Evolutionary conservation across 1,139 yeast species (phyloP).

Genomic region (Hyphopichia khmerensis): DNA sequence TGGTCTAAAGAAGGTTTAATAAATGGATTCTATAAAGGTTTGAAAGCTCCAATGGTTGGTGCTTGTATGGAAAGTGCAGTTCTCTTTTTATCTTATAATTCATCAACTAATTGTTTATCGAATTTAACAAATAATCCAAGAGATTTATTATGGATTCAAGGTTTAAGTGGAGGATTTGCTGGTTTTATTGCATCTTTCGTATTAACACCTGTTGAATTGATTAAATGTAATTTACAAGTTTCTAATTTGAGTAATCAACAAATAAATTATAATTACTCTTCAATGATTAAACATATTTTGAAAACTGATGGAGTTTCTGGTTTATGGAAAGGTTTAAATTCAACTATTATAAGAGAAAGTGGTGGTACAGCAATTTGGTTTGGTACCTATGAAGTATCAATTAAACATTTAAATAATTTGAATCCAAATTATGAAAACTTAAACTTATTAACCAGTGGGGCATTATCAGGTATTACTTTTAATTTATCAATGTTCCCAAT

Average conservation of each 20-base stretch:
- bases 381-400: constrained; percentile 73
- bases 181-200: constrained; percentile 84
- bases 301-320: constrained; percentile 53
- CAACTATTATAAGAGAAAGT: constrained; percentile 82
- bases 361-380: constrained; percentile 96
- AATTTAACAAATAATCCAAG: constrained; percentile 6
- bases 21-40: constrained; percentile 55
- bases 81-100: constrained; percentile 60
- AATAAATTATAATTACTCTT: constrained; percentile 12
- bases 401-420: constrained; percentile 25
- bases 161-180: constrained; percentile 73
- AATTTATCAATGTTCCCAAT: constrained; percentile 83
- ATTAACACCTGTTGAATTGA: constrained; percentile 83
- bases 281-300: constrained; percentile 45
- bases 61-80: constrained; percentile 86
- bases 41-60: constrained; percentile 79
- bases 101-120: constrained; percentile 2
- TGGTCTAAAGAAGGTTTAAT: constrained; percentile 63
- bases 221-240: constrained; percentile 88
- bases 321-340: constrained; percentile 80
- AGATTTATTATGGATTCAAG: constrained; percentile 35
- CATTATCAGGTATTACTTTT: constrained; percentile 80
- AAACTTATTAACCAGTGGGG: constrained; percentile 74
- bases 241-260: constrained; percentile 38
- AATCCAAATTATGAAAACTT: constrained; percentile 31